phyloP scores from a whole-genome alignment of 305 asterid species.

The Ruellia speciosa region DNA sequence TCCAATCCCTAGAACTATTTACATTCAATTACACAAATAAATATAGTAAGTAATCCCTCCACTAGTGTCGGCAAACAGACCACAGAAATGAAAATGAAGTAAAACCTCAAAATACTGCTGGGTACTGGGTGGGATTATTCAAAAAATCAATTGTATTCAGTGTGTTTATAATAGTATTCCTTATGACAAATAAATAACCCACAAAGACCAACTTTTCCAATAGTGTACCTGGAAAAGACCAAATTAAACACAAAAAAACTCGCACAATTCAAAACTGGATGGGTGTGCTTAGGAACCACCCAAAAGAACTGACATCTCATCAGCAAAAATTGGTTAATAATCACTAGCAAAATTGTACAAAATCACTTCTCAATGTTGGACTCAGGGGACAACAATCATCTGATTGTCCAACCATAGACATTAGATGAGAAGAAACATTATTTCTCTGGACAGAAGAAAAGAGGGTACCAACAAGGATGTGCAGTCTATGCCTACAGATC shows the following conservation, averaged over 20 bases:
- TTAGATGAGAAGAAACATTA: constrained; percentile 33
- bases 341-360: constrained; percentile 28
- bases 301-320: background rate
- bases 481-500: constrained; percentile 27
- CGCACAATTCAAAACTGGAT: constrained; percentile 10
- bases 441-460: constrained; percentile 34
- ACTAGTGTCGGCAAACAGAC: no score
- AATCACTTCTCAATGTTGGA: constrained; percentile 31
- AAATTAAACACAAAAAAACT: background rate
- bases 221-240: background rate
- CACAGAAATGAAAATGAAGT: no score
- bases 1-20: no score
- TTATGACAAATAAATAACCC: background rate
- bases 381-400: constrained; percentile 11
- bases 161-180: no score
- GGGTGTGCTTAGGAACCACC: background rate
- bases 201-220: background rate
- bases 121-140: no score
- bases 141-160: no score
- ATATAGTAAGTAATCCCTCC: no score
- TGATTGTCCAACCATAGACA: constrained; percentile 21
- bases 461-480: constrained; percentile 22
- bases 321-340: constrained; percentile 23
- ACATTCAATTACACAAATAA: no score
- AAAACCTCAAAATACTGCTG: no score